Conservation (phyloP, 2,329 filamentous ascomycete genomes). For the Aphanocladium album region DNA sequence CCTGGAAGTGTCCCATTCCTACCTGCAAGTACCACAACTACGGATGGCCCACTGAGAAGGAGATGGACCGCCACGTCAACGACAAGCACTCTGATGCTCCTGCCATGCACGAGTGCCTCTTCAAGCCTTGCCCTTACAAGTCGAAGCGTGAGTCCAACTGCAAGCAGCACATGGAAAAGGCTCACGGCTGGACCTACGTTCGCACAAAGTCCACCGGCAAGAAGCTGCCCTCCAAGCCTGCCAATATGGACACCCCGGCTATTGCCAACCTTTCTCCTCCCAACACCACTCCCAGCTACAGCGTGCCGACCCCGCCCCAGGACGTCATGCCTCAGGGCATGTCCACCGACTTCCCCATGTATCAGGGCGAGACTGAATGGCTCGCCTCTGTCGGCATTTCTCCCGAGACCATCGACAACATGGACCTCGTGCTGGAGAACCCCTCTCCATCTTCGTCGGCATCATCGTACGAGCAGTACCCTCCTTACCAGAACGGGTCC, state of each 20-base stretch:
- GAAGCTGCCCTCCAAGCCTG: conserved; percentile 43
- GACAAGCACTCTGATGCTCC: conserved; percentile 87
- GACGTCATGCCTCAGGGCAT: conserved; percentile 34
- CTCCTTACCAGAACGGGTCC: conserved; percentile 55
- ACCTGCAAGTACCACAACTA: conserved; percentile 86
- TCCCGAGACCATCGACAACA: conserved; percentile 33
- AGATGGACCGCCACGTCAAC: conserved; percentile 91
- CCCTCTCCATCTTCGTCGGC: conserved; percentile 31
- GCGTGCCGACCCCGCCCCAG: conserved; percentile 54
- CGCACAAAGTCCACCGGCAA: conserved; percentile 90
- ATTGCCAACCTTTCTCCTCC: conserved; percentile 60
- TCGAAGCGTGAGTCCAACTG: conserved; percentile 96
- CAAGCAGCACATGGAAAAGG: conserved; percentile 99
- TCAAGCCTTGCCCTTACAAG: conserved; percentile 80
- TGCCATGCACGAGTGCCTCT: conserved; percentile 77
- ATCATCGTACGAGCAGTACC: conserved; percentile 46
- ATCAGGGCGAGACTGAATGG: conserved; percentile 45
- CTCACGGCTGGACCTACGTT: conserved; percentile 84
- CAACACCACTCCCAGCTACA: conserved; percentile 45
- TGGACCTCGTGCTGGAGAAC: conserved; percentile 34
- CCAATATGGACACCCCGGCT: conserved; percentile 50
- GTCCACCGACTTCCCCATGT: conserved; percentile 42
- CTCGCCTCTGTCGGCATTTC: conserved; percentile 26
- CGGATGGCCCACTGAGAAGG: conserved; percentile 97
- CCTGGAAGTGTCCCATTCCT: conserved; percentile 82